A percentile compares a stretch with the other conserved stretches of the same genome.
These are phyloP conservation scores for Cymodocea nodosa DNA, from an alignment of 116 monocot species.

Conservation along the genomic window DNA sequence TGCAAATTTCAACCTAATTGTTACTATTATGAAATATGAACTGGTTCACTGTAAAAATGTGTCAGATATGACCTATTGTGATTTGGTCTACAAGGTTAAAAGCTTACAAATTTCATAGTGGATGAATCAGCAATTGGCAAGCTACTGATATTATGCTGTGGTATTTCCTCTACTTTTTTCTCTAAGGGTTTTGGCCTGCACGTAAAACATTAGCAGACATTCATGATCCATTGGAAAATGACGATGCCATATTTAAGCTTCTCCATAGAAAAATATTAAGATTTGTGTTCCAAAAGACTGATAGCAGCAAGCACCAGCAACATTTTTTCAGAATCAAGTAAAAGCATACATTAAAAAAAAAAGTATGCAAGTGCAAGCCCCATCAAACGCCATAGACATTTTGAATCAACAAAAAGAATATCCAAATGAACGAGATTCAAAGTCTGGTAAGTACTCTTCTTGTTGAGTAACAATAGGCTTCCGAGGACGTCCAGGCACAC, in stretches of 20 bases:
- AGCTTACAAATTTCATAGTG: constrained; percentile 61
- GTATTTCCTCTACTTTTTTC: constrained; percentile 42
- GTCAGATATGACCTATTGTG: neutral
- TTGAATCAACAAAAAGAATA: constrained; percentile 1
- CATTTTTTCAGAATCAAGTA: neutral
- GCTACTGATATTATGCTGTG: constrained; percentile 17
- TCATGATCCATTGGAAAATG: neutral
- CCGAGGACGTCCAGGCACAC: constrained; percentile 85
- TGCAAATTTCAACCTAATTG: constrained; percentile 27
- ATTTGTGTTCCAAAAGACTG: neutral
- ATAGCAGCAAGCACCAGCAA: neutral
- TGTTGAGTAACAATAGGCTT: constrained; percentile 64
- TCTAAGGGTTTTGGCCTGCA: constrained; percentile 62
- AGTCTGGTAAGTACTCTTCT: constrained; percentile 66
- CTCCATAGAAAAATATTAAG: neutral
- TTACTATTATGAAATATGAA: neutral
- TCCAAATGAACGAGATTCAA: constrained; percentile 14
- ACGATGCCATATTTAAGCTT: neutral
- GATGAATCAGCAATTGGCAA: constrained; percentile 43
- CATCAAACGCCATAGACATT: neutral
- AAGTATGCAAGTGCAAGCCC: neutral
- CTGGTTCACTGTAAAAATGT: neutral
- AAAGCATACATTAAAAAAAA: neutral
- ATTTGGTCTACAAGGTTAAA: neutral
- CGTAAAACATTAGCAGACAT: constrained; percentile 1